Conservation (phyloP, 2,329 filamentous ascomycete species). For the Fusarium oligoseptatum region DNA sequence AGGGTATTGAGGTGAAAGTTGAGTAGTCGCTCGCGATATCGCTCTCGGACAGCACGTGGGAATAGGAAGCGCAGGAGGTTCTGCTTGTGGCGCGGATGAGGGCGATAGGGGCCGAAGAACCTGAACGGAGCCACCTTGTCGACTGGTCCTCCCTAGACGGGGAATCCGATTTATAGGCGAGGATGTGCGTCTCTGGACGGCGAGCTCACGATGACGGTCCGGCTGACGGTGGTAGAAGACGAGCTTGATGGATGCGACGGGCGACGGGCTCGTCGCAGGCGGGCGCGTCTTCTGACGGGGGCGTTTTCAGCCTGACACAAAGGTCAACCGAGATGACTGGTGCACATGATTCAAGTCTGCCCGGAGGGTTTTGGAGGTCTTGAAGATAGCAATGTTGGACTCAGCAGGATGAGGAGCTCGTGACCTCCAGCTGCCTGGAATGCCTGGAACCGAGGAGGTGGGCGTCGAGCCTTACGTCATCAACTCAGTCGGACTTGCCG, state of each 20-base stretch:
- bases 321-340: conserved; percentile 36
- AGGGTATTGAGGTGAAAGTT: conserved; percentile 81
- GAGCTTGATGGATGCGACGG: conserved; percentile 4
- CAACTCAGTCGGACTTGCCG: neutral
- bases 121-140: conserved; percentile 61
- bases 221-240: conserved; percentile 24
- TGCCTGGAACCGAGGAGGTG: neutral
- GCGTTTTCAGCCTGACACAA: conserved; percentile 36
- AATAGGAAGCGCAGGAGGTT: conserved; percentile 76
- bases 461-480: neutral
- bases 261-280: conserved; percentile 38
- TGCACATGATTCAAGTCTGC: conserved; percentile 43
- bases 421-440: conserved; percentile 32
- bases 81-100: conserved; percentile 58
- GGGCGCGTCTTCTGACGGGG: conserved; percentile 50
- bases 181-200: neutral
- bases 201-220: conserved; percentile 20
- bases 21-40: conserved; percentile 75
- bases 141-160: conserved; percentile 12
- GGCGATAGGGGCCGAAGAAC: conserved; percentile 54
- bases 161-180: conserved; percentile 17
- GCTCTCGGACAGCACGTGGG: conserved; percentile 71
- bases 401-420: conserved; percentile 37
- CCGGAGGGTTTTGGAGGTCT: conserved; percentile 21
- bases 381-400: conserved; percentile 13